phyloP scores from a whole-genome alignment of 768 basidiomycete genomes.

The Agaricus blazei region DNA sequence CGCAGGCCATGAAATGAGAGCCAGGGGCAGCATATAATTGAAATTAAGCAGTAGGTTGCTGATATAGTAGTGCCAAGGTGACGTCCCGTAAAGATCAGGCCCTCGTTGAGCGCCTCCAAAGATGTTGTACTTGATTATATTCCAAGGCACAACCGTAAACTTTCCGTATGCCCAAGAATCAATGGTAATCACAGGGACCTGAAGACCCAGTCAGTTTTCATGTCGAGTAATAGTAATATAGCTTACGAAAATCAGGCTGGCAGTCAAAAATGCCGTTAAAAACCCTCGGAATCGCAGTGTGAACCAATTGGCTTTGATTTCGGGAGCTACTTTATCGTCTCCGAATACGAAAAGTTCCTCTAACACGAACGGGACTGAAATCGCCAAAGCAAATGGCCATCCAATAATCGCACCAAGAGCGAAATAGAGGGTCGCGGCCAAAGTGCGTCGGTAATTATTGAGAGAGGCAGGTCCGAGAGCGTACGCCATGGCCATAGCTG shows the following conservation, averaged over 20 bases:
- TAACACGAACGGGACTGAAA: conserved; percentile 83
- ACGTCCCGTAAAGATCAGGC: conserved; percentile 91
- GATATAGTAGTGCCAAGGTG: conserved; percentile 83
- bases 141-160: conserved; percentile 79
- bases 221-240: neutral
- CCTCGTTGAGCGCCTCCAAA: conserved; percentile 76
- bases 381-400: conserved; percentile 92
- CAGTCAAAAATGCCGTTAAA: conserved; percentile 44
- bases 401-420: conserved; percentile 85
- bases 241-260: conserved; percentile 62
- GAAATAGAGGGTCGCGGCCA: conserved; percentile 64
- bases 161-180: conserved; percentile 88
- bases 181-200: conserved; percentile 81
- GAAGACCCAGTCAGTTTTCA: conserved; percentile 2
- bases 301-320: conserved; percentile 48
- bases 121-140: conserved; percentile 91
- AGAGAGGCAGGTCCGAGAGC: conserved; percentile 54
- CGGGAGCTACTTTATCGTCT: conserved; percentile 53
- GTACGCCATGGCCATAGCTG: conserved; percentile 72
- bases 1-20: conserved; percentile 75
- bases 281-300: conserved; percentile 56
- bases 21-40: conserved; percentile 80
- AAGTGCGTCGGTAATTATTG: conserved; percentile 48
- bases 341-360: conserved; percentile 85
- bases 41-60: conserved; percentile 91